Conservation (phyloP, 257 asterid species). For the Solanum virginianum region DNA sequence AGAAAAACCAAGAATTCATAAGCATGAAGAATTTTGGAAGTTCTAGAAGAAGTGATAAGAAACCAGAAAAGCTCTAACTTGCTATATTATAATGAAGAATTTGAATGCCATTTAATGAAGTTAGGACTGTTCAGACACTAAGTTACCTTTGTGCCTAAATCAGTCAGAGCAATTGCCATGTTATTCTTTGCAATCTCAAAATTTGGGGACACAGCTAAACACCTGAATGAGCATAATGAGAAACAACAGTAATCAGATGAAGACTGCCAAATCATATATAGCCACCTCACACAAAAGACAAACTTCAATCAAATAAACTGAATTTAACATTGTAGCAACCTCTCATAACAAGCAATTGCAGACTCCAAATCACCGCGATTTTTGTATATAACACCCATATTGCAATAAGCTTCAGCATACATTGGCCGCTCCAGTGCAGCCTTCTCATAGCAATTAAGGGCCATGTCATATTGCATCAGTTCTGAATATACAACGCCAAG, state of each 20-base stretch:
- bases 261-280: neutral
- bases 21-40: neutral
- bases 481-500: conserved; percentile 98
- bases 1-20: conserved; percentile 5
- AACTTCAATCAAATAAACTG: neutral
- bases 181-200: conserved; percentile 98
- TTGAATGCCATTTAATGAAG: neutral
- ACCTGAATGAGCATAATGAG: conserved; percentile 37
- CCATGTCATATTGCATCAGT: conserved; percentile 98
- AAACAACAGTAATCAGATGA: conserved; percentile 10
- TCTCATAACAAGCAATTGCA: conserved; percentile 95
- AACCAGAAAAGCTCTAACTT: neutral
- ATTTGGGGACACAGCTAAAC: conserved; percentile 93
- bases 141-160: conserved; percentile 94
- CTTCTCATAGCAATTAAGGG: conserved; percentile 87
- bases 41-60: neutral
- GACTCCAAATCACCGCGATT: conserved; percentile 96
- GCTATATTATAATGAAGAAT: neutral
- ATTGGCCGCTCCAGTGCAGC: conserved; percentile 95
- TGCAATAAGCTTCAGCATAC: conserved; percentile 99
- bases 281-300: neutral
- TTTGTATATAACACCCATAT: conserved; percentile 96
- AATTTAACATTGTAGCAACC: conserved; percentile 24
- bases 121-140: neutral
- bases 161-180: conserved; percentile 99